Conservation (phyloP, 2,329 filamentous ascomycete species). For the Ophiostoma tasmaniense region DNA sequence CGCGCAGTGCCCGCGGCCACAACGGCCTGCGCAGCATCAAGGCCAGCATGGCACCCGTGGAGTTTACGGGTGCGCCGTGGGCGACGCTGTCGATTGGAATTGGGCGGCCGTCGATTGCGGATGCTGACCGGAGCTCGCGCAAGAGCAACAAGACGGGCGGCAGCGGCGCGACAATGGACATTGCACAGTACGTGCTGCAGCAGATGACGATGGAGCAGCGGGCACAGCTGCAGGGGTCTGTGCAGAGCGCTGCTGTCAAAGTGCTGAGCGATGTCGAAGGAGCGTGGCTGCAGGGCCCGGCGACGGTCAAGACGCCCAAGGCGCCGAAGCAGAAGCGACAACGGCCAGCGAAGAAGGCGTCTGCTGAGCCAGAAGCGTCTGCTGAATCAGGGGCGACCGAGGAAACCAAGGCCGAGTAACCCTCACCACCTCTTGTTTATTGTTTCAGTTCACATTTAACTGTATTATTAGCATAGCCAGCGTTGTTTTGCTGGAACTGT, state of each 20-base stretch:
- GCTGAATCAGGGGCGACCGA: background rate
- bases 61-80: constrained; percentile 38
- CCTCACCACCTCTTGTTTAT: background rate
- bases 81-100: constrained; percentile 73
- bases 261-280: background rate
- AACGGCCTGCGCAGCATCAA: constrained; percentile 66
- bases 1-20: constrained; percentile 59
- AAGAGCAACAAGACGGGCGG: background rate
- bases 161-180: constrained; percentile 27
- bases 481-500: constrained; percentile 10
- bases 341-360: background rate
- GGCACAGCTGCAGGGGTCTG: constrained; percentile 10
- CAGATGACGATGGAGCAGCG: constrained; percentile 51
- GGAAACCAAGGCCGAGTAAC: background rate
- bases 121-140: constrained; percentile 21
- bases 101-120: constrained; percentile 56
- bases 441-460: background rate
- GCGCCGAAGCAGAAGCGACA: constrained; percentile 4
- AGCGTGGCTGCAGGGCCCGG: background rate
- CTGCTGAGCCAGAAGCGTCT: background rate
- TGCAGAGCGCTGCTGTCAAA: constrained; percentile 27
- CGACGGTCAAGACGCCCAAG: background rate
- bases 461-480: constrained; percentile 14
- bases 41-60: constrained; percentile 35
- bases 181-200: constrained; percentile 69